Evolutionary conservation across 2,329 filamentous ascomycete genomes (phyloP), one percentile per base, ranked within the genome.

Genomic region (Cordyceps farinosa): DNA sequence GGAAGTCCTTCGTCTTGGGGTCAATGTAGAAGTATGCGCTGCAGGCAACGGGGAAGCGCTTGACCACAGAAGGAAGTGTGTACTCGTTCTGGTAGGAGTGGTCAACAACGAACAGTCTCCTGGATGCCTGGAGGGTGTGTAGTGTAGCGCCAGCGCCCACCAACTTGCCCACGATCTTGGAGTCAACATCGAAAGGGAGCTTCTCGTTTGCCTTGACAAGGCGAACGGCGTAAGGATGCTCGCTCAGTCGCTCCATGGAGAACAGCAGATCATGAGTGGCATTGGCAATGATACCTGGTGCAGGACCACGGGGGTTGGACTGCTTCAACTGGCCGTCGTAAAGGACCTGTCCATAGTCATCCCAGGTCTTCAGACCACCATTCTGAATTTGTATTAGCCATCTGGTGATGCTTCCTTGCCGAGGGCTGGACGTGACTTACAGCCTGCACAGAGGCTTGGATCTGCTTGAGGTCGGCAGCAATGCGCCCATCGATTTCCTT

Each of bases 1-100:
- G 69, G 64, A 82, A 80, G 45, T 81, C 69, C 11, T 73, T 73
- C 5, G 73, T 74, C n/a, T 65, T 63, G 1, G 73, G 66, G 58
- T 76, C 69, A 48, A 82, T 77, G 69, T 76, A 82, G 69, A 83
- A 83, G 65, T 79, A 79, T 0, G 77, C 80, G 51, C 78, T 75
- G 65, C 76, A 80, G 10, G 77, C 76, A 1, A 76, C 78, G 2
- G 73, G 71, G 62, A 73, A 82, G 42, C 74, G 72, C 13, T 63
- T 48, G 36, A 63, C 69, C 4, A 65, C 54, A 0, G 70, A 66
- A 3, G 64, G 67, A 6, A 68, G 67, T 15, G 70, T 45, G 22
- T 66, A 70, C 2, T 66, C 62, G 1, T 64, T 58, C 67, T 81
- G 78, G 50, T 74, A 72, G 2, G 72, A 63, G 34, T 63, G 74